Base-by-base conservation (phyloP, 768 basidiomycete genomes). In the Suillus subalutaceus region DNA sequence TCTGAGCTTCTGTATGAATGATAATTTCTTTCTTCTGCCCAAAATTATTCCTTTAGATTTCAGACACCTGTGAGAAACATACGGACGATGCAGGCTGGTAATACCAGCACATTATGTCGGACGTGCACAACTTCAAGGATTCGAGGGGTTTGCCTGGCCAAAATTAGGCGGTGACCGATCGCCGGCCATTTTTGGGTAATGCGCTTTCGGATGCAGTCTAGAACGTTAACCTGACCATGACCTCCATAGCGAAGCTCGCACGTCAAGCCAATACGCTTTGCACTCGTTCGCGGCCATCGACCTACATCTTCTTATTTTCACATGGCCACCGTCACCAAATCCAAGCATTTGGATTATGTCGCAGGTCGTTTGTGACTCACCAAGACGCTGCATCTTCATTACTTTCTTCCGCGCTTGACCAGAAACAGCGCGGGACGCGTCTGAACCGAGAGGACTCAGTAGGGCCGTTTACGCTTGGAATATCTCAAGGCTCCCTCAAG, bases 391-490 rank as follows among this genome's bases (percentile, higher is more conserved):
- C 74, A 43, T 74, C 82, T 52, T 82, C 86, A 40, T 73, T 86
- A 16, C 85, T 94, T 61, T 86, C 87, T 35, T 86, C 88, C 67
- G 82, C 90, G 12, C 82, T 92, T 63, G 87, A 91, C 74, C 85
- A 86, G 67, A 86, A 81, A 72, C 85, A 83, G 64, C 77, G 80
- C 40, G 66, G 71, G 0, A 63, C 77, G 30, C 69, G 75, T 23
- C 71, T 78, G 30, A 74, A 78, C 60, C 81, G 81, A 69, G 83
- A 86, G 66, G 90, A 90, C 67, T 81, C 84, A 37, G 88, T 89
- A 60, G 93, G 93, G 3, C 92, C 93, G 30, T 94, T 94, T 70
- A 88, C 88, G 66, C 82, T 94, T 1, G 91, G 92, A 2, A 79
- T 92, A 62, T 83, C 87, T 10, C 88, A 86, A 61, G 81, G 84